phyloP scores from a whole-genome alignment of 805 yeast species.

The Spathaspora girioi region DNA sequence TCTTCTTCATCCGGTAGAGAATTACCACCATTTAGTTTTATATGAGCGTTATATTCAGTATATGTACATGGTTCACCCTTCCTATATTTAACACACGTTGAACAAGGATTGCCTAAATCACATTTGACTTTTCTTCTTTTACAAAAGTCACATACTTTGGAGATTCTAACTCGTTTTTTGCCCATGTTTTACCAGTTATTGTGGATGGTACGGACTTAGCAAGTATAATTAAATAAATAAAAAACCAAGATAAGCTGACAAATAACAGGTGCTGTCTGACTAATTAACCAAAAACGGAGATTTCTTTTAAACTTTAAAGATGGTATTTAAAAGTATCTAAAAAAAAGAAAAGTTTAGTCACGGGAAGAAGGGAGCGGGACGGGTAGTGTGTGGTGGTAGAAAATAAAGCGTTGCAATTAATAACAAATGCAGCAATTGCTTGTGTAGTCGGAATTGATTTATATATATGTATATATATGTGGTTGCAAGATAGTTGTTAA shows the following conservation, averaged over 20 bases:
- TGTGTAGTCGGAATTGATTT: too few relatives aligned
- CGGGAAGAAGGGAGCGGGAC: neutral
- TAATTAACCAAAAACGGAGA: neutral
- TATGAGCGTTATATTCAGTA: conserved; percentile 2
- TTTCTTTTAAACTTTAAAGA: neutral
- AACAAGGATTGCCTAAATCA: conserved; percentile 34
- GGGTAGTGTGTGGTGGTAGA: neutral
- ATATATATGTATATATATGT: too few relatives aligned
- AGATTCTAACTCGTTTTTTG: conserved; percentile 23
- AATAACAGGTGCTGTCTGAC: neutral
- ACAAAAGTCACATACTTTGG: conserved; percentile 35
- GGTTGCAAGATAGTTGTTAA: too few relatives aligned
- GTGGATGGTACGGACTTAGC: neutral
- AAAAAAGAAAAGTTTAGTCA: neutral
- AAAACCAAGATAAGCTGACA: neutral
- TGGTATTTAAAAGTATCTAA: neutral
- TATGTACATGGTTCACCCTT: conserved; percentile 23
- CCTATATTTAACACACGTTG: conserved; percentile 28
- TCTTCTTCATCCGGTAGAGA: conserved; percentile 2
- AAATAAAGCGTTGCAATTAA: neutral
- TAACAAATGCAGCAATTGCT: too few relatives aligned
- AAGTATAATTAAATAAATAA: too few relatives aligned
- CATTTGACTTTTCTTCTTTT: conserved; percentile 35
- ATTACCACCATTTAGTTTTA: neutral
- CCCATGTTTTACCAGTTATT: conserved; percentile 3